Conservation (phyloP, 2,329 filamentous ascomycete genomes). For the Myriosclerotinia duriaeana region DNA sequence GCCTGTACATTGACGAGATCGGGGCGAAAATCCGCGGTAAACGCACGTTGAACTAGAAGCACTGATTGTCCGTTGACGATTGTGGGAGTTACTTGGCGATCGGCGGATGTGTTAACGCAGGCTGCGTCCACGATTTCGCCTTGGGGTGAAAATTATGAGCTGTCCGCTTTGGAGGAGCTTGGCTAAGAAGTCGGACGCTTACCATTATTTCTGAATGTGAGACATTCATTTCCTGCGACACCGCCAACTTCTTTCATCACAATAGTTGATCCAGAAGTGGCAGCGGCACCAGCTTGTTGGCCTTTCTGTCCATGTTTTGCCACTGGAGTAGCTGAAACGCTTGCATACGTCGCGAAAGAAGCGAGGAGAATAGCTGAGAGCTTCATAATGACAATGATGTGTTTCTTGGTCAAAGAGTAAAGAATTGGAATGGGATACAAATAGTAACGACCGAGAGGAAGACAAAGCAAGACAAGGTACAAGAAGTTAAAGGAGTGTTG, state of each 20-base stretch:
- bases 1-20: constrained; percentile 44
- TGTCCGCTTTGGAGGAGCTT: too few relatives aligned
- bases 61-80: constrained; percentile 40
- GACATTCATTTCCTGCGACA: constrained; percentile 37
- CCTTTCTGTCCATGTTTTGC: too few relatives aligned
- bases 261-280: not conserved
- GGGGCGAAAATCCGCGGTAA: constrained; percentile 43
- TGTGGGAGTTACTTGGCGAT: constrained; percentile 45
- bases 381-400: too few relatives aligned
- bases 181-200: not conserved
- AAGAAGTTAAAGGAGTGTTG: too few relatives aligned
- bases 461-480: too few relatives aligned
- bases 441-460: too few relatives aligned
- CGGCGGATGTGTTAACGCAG: constrained; percentile 42
- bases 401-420: too few relatives aligned
- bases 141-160: not conserved
- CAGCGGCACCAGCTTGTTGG: too few relatives aligned
- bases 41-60: constrained; percentile 44
- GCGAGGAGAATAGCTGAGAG: too few relatives aligned
- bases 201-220: constrained; percentile 48
- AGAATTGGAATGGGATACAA: too few relatives aligned
- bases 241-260: constrained; percentile 43
- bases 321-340: too few relatives aligned
- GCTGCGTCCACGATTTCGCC: constrained; percentile 46
- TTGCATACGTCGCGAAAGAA: too few relatives aligned